A percentile compares a stretch with the other conserved stretches of the same genome.
phyloP scores from a whole-genome alignment of 768 basidiomycete genomes.

The Symmetrospora coprosmae region DNA sequence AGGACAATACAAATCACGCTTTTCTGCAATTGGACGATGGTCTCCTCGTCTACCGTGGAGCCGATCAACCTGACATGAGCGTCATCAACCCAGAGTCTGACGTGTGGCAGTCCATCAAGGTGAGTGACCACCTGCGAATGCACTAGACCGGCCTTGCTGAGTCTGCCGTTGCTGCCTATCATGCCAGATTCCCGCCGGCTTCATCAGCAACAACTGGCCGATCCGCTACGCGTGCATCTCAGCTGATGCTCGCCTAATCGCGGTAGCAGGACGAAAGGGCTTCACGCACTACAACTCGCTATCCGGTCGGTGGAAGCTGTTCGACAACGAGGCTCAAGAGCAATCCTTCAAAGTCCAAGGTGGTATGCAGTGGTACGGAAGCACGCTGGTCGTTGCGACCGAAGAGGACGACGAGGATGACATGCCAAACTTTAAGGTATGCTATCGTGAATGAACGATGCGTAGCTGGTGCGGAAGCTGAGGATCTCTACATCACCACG shows the following conservation, averaged over 20 bases:
- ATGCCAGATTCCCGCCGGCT: slow-evolving; percentile 66
- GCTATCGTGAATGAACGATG: too few species aligned
- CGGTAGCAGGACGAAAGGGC: slow-evolving; percentile 79
- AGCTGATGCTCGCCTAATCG: slow-evolving; percentile 75
- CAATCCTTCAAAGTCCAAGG: slow-evolving; percentile 74
- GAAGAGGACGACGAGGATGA: slow-evolving; percentile 59
- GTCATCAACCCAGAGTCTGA: slow-evolving; percentile 95
- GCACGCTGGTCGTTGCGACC: slow-evolving; percentile 78
- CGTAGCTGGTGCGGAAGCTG: too few species aligned
- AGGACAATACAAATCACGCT: slow-evolving; percentile 93
- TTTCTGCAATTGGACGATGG: slow-evolving; percentile 92
- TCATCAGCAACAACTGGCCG: slow-evolving; percentile 83
- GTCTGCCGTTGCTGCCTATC: background rate
- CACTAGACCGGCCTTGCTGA: background rate
- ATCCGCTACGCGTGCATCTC: slow-evolving; percentile 82
- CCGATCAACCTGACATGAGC: slow-evolving; percentile 95
- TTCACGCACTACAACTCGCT: slow-evolving; percentile 84
- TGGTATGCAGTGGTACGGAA: slow-evolving; percentile 90
- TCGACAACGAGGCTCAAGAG: slow-evolving; percentile 66
- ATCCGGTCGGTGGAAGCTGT: slow-evolving; percentile 89
- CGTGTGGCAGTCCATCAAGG: slow-evolving; percentile 96
- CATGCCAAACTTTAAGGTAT: slow-evolving; percentile 45
- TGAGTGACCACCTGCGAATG: slow-evolving; percentile 29
- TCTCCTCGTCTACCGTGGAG: slow-evolving; percentile 80
- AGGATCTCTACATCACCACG: too few species aligned